A percentile compares a stretch with the other conserved stretches of the same genome.
These are phyloP conservation scores for Scheffersomyces stipitis DNA, from an alignment of 805 yeast genomes.

Conservation along the genomic window DNA sequence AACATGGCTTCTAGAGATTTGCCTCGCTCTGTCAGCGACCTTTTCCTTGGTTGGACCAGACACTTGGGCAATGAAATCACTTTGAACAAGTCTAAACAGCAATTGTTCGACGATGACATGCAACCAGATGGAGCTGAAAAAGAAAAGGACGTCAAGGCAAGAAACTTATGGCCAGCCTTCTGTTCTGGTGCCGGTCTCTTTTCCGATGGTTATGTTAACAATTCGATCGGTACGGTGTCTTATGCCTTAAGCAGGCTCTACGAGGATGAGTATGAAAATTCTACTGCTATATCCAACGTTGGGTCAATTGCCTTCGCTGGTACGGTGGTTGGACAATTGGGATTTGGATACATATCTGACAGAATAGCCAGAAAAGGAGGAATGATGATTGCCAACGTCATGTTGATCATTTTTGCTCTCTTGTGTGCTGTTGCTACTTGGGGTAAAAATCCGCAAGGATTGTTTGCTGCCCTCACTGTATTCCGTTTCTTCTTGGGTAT, in stretches of 20 bases:
- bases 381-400: slow-evolving; percentile 74
- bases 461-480: slow-evolving; percentile 79
- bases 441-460: slow-evolving; percentile 76
- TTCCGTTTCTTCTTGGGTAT: slow-evolving; percentile 87
- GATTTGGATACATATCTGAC: slow-evolving; percentile 81
- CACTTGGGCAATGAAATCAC: slow-evolving; percentile 46
- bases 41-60: slow-evolving; percentile 42
- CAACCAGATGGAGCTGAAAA: slow-evolving; percentile 15
- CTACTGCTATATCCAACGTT: slow-evolving; percentile 75
- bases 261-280: slow-evolving; percentile 57
- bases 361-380: slow-evolving; percentile 77
- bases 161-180: slow-evolving; percentile 30
- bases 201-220: slow-evolving; percentile 91
- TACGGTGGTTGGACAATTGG: slow-evolving; percentile 81
- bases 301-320: slow-evolving; percentile 91
- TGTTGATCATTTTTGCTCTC: slow-evolving; percentile 76
- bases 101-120: slow-evolving; percentile 13
- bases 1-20: slow-evolving; percentile 45
- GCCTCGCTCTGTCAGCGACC: slow-evolving; percentile 40
- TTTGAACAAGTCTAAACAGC: slow-evolving; percentile 25
- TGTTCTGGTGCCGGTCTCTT: slow-evolving; percentile 87
- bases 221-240: slow-evolving; percentile 75
- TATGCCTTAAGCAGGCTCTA: slow-evolving; percentile 69
- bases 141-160: slow-evolving; percentile 16
- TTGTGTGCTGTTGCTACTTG: slow-evolving; percentile 64